A percentile compares a stretch with the other conserved stretches of the same genome.
Evolutionary conservation across 2,329 filamentous ascomycete species (phyloP).

Genomic region (Penicillium sp.): DNA sequence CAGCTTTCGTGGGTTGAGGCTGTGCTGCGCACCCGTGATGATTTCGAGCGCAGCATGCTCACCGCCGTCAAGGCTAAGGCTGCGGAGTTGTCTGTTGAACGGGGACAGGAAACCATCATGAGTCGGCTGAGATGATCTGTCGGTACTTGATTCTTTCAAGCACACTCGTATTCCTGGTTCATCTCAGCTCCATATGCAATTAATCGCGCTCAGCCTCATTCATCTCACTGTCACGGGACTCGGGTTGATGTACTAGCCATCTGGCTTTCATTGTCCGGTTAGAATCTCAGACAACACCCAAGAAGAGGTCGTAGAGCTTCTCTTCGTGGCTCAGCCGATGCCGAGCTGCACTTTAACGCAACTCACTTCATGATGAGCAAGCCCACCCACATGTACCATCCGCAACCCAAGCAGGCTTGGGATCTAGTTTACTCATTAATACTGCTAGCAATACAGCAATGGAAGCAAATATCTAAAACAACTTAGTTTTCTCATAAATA

Average conservation of each 20-base stretch:
- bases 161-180: too few species aligned
- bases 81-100: slow-evolving; percentile 77
- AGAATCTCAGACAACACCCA: too few species aligned
- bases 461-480: neutral
- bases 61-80: slow-evolving; percentile 84
- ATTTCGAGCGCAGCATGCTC: slow-evolving; percentile 89
- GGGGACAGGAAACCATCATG: slow-evolving; percentile 91
- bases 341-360: neutral
- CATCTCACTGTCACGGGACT: too few species aligned
- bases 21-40: slow-evolving; percentile 80
- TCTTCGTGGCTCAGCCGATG: neutral
- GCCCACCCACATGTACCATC: neutral
- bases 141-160: neutral
- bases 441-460: slow-evolving; percentile 4
- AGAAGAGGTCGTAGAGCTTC: neutral
- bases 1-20: slow-evolving; percentile 95
- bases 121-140: slow-evolving; percentile 71
- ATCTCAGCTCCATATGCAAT: too few species aligned
- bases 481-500: neutral
- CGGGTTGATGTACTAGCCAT: neutral
- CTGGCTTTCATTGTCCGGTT: neutral
- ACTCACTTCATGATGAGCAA: neutral
- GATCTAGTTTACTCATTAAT: slow-evolving; percentile 9
- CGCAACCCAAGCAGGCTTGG: slow-evolving; percentile 26
- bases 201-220: neutral